Base-by-base conservation (phyloP, 1,284 basidiomycete genomes). In the Ceraceosorus guamensis region DNA sequence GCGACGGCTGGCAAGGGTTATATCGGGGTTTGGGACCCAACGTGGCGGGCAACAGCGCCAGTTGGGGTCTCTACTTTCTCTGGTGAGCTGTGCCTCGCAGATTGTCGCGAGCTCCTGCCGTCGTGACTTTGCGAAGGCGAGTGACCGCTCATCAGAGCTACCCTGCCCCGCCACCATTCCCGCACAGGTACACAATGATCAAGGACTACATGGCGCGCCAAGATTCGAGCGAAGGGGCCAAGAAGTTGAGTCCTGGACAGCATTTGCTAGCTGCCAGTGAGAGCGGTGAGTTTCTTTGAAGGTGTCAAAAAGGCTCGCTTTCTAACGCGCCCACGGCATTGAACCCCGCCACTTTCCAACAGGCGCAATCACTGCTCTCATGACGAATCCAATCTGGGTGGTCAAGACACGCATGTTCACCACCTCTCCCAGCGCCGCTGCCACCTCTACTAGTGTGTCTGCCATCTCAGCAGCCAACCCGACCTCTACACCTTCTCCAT, bases 311-410 rank as follows among this genome's bases (percentile, higher is more conserved):
- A 24, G 24, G 24, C 24, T 24, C 24, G 24, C 24, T n/a, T n/a
- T n/a, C n/a, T n/a, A 3, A 24, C 24, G 24, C 24, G 24, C 24
- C 24, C 24, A 24, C 24, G 24, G 24, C 24, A 24, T 3, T 24
- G 24, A 24, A 24, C 24, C 24, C 24, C 24, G 24, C 24, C 24
- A 24, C 24, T 24, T 24, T 3, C 24, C 90, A 91, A 41, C 39
- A 41, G 39, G 80, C 78, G 88, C 91, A 6, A 85, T 87, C 34
- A 96, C 92, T 2, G 91, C 93, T 0, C 81, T 97, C 61, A 83
- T 96, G 76, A 98, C 95, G 6, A 99, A 99, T 77, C 95, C 95
- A 0, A 85, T 98, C 67, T 99, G 93, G 93, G 89, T 98, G 10
- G 88, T 99, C 60, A 91, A 96, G 79, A 93, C 96, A 6, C 84